Conservation (phyloP, 805 yeast genomes). For the Barnettozyma botsteinii region DNA sequence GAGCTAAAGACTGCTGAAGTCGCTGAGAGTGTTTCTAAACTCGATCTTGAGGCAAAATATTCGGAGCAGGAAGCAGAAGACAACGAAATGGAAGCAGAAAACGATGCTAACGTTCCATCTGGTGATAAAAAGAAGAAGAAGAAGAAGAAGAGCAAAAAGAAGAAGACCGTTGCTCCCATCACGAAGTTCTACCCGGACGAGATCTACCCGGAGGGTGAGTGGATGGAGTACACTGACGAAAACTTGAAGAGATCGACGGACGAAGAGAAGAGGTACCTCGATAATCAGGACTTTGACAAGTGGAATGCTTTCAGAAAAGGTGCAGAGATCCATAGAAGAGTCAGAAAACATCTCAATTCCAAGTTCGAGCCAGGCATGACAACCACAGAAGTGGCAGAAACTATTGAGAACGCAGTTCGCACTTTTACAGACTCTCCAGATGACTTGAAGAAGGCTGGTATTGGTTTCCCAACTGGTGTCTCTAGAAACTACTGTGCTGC, state of each 20-base stretch:
- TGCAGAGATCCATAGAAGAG: conserved; percentile 93
- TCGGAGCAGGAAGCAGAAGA: neutral
- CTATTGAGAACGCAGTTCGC: conserved; percentile 81
- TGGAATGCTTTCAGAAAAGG: conserved; percentile 93
- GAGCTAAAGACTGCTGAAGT: too few species aligned
- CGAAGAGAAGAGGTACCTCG: conserved; percentile 79
- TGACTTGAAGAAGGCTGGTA: conserved; percentile 69
- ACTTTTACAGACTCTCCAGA: conserved; percentile 51
- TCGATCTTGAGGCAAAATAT: too few species aligned
- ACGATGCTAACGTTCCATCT: conserved; percentile 21
- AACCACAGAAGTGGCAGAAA: conserved; percentile 83
- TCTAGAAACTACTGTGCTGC: conserved; percentile 94
- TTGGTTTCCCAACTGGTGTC: conserved; percentile 98
- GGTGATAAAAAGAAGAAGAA: conserved; percentile 37
- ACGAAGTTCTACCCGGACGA: conserved; percentile 64
- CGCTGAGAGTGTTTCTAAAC: neutral
- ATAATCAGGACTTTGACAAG: conserved; percentile 48
- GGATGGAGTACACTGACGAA: conserved; percentile 64
- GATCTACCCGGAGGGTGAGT: conserved; percentile 80
- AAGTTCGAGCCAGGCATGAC: conserved; percentile 86
- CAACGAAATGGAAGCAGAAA: conserved; percentile 18
- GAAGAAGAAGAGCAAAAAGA: conserved; percentile 57
- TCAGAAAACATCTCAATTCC: conserved; percentile 70
- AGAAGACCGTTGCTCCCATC: conserved; percentile 53
- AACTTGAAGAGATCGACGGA: conserved; percentile 72